A percentile compares a stretch with the other conserved stretches of the same genome.
phyloP scores from a whole-genome alignment of 2,329 filamentous ascomycete species.

The Penicillium corylophilum region DNA sequence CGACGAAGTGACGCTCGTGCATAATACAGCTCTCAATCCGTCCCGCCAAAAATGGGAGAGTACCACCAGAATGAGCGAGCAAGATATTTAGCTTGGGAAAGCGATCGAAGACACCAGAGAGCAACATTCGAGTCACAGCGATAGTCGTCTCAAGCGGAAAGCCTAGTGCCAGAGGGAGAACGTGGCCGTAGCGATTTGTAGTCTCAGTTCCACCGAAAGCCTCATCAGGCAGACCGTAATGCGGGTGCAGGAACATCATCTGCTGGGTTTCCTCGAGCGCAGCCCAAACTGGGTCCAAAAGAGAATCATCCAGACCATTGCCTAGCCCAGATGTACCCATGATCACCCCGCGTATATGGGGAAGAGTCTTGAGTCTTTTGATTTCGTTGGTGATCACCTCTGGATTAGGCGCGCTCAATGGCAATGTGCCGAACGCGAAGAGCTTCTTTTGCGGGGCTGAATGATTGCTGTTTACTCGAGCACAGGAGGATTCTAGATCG shows the following conservation, averaged over 20 bases:
- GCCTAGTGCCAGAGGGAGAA: conserved; percentile 78
- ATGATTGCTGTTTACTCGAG: conserved; percentile 35
- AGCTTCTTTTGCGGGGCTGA: conserved; percentile 54
- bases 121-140: conserved; percentile 79
- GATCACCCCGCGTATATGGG: conserved; percentile 78
- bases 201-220: conserved; percentile 78
- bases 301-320: conserved; percentile 73
- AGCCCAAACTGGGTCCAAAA: conserved; percentile 68
- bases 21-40: conserved; percentile 82
- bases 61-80: conserved; percentile 84
- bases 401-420: conserved; percentile 65
- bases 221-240: conserved; percentile 79
- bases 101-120: conserved; percentile 81
- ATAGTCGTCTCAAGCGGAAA: conserved; percentile 94
- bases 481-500: conserved; percentile 73
- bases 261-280: conserved; percentile 65
- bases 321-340: conserved; percentile 82
- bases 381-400: conserved; percentile 64
- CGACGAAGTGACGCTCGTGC: conserved; percentile 75
- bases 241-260: conserved; percentile 82
- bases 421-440: conserved; percentile 80
- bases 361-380: conserved; percentile 58
- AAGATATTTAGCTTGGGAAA: conserved; percentile 70
- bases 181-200: conserved; percentile 74
- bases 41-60: conserved; percentile 83